Evolutionary conservation across 768 basidiomycete genomes (phyloP).

Genomic region (Cubamyces sp.): DNA sequence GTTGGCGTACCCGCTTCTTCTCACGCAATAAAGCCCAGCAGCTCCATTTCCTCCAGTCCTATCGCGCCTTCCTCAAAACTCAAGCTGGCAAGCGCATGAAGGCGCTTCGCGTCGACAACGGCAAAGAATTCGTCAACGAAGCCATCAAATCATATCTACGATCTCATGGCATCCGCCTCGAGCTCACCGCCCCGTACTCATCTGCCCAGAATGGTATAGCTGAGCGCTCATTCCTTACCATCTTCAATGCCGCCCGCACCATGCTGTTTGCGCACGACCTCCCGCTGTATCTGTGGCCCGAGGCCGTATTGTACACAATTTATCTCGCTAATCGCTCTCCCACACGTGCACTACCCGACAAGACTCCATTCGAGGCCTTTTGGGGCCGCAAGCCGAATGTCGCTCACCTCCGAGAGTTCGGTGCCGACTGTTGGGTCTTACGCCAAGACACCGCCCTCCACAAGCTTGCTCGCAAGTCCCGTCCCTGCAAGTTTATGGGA

Average conservation of each 20-base stretch:
- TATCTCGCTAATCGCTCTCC: conserved; percentile 43
- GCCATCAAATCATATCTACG: neutral
- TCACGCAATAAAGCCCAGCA: neutral
- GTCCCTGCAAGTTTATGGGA: conserved; percentile 38
- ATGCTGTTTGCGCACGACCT: conserved; percentile 32
- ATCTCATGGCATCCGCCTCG: neutral
- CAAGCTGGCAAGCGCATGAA: conserved; percentile 38
- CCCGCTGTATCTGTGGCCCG: conserved; percentile 44
- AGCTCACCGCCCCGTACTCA: conserved; percentile 20
- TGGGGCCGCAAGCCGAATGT: conserved; percentile 31
- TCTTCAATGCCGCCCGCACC: neutral
- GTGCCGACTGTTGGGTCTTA: conserved; percentile 23
- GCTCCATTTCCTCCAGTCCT: neutral
- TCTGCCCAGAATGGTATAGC: conserved; percentile 34
- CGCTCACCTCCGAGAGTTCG: conserved; percentile 10
- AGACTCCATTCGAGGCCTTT: conserved; percentile 26
- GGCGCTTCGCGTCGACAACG: conserved; percentile 41
- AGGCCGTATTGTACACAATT: conserved; percentile 38
- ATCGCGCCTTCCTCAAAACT: conserved; percentile 25
- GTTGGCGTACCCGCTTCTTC: neutral
- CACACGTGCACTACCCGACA: conserved; percentile 22
- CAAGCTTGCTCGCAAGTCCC: conserved; percentile 24
- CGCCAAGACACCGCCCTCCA: neutral
- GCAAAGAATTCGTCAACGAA: neutral
- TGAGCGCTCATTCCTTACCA: conserved; percentile 23